phyloP scores from a whole-genome alignment of 768 basidiomycete genomes.

The Leccinum obscurum region DNA sequence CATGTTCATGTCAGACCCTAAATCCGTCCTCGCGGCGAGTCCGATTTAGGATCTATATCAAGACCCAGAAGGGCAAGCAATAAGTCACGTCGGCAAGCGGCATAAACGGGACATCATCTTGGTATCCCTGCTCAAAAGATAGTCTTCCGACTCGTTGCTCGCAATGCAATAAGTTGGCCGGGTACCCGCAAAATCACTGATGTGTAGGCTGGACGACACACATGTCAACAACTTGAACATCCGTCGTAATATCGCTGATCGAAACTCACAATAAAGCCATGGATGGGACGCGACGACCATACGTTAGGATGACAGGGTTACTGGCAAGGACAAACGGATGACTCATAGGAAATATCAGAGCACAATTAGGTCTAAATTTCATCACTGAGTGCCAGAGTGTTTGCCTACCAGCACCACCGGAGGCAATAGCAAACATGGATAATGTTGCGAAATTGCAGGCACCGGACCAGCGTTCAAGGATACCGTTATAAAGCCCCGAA shows the following conservation, averaged over 20 bases:
- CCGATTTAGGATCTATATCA: too few relatives aligned
- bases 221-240: not conserved
- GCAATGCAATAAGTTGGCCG: not conserved
- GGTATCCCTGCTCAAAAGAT: not conserved
- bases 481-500: not conserved
- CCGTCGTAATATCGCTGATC: not conserved
- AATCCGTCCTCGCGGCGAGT: too few relatives aligned
- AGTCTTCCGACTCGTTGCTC: not conserved
- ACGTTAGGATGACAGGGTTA: not conserved
- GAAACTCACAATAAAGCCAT: not conserved
- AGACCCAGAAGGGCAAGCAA: not conserved
- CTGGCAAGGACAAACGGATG: not conserved
- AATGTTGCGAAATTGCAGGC: not conserved
- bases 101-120: not conserved
- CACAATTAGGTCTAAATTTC: too few relatives aligned
- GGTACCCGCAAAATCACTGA: slow-evolving; percentile 10
- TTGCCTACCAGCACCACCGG: not conserved
- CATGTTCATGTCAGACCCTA: too few relatives aligned
- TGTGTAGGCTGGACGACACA: not conserved
- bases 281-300: not conserved
- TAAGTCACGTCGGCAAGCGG: not conserved
- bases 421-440: not conserved
- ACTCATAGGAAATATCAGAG: not conserved
- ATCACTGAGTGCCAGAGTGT: not conserved
- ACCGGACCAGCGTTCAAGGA: not conserved